Evolutionary conservation across 1,284 basidiomycete species (phyloP).

Genomic region (Amylostereum areolatum): DNA sequence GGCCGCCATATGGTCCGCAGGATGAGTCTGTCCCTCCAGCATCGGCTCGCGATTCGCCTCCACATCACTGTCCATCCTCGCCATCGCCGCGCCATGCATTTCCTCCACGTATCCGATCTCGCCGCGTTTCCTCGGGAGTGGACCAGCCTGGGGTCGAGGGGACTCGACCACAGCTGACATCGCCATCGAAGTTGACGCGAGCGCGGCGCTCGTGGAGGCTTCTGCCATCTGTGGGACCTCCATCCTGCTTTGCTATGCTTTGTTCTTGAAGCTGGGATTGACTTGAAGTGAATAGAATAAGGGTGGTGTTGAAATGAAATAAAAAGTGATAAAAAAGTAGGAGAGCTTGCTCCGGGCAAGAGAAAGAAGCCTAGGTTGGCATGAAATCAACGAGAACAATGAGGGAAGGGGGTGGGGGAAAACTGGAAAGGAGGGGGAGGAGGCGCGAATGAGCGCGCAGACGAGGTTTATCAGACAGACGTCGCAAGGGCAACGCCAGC

Average conservation of each 20-base stretch:
- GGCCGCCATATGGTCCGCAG: constrained; percentile 43
- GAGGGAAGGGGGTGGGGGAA: background rate
- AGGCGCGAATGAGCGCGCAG: background rate
- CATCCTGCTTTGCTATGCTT: no score
- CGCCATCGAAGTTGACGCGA: constrained; percentile 12
- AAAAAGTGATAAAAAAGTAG: constrained; percentile 12
- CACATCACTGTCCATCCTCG: constrained; percentile 9
- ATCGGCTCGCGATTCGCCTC: constrained; percentile 6
- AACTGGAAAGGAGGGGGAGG: background rate
- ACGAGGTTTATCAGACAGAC: background rate
- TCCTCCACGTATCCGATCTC: constrained; percentile 58
- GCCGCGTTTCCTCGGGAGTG: constrained; percentile 57
- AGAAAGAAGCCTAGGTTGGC: constrained; percentile 17
- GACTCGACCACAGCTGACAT: constrained; percentile 11
- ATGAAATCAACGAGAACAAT: constrained; percentile 12
- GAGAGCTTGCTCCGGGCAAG: constrained; percentile 31
- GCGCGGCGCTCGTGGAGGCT: constrained; percentile 11
- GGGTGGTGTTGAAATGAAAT: constrained; percentile 6
- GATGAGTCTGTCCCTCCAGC: constrained; percentile 39
- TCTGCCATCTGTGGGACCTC: constrained; percentile 16
- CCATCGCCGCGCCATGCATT: constrained; percentile 22
- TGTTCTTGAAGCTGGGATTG: background rate
- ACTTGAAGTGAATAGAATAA: constrained; percentile 6
- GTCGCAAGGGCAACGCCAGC: background rate
- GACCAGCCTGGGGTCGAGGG: constrained; percentile 45